These are phyloP conservation scores for Rhododendron ovatum DNA, from an alignment of 148 eudicot genomes.

Conservation along the genomic window DNA sequence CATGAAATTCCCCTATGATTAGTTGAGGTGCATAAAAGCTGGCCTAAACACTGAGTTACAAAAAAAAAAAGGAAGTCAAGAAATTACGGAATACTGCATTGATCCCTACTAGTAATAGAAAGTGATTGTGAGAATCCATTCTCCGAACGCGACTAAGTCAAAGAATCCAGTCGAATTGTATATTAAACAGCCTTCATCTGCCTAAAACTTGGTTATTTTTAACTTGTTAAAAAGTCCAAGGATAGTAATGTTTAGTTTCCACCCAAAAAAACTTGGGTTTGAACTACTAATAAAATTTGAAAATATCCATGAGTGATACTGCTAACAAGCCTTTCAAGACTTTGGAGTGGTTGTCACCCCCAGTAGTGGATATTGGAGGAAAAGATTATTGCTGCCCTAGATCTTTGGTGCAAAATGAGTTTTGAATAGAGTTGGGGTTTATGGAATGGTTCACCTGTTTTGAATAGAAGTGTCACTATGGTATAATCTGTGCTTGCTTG, in stretches of 20 bases:
- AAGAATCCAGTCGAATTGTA: neutral
- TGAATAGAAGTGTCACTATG: neutral
- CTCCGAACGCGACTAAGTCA: neutral
- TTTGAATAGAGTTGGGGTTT: neutral
- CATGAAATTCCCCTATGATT: neutral
- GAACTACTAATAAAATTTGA: neutral
- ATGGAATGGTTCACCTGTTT: neutral
- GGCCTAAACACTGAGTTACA: too few species aligned
- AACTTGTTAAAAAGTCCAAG: neutral
- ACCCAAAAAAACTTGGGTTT: neutral
- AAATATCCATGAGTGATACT: neutral
- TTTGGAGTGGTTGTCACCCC: neutral
- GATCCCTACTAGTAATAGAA: neutral
- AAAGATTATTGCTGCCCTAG: neutral
- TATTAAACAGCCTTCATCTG: neutral
- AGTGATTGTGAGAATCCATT: neutral
- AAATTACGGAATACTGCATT: neutral
- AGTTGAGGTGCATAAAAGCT: too few species aligned
- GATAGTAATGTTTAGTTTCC: neutral
- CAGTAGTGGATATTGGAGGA: neutral
- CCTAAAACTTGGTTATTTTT: neutral
- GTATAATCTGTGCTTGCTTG: neutral
- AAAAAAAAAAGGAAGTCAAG: neutral
- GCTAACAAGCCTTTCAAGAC: neutral
- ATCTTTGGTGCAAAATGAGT: neutral